These are phyloP conservation scores for Setomelanomma holmii DNA, from an alignment of 2,329 filamentous ascomycete genomes.

Conservation along the genomic window DNA sequence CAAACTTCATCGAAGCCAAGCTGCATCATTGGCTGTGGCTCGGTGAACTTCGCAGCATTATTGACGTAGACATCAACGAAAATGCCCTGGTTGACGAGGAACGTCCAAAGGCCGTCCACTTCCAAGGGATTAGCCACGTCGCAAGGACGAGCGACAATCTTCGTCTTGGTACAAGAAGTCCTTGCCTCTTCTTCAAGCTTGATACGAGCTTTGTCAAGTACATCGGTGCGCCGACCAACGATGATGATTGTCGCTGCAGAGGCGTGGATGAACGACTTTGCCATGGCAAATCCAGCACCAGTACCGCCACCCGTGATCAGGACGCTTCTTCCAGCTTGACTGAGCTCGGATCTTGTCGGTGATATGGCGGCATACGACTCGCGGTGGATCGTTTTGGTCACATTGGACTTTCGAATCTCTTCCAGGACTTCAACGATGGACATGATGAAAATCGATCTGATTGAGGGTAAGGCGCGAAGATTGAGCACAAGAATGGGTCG, in stretches of 20 bases:
- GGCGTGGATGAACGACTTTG: slow-evolving; percentile 52
- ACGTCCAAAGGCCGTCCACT: slow-evolving; percentile 8
- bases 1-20: slow-evolving; percentile 10
- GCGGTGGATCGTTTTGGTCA: slow-evolving; percentile 19
- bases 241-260: slow-evolving; percentile 53
- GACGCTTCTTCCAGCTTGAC: slow-evolving; percentile 23
- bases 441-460: background rate
- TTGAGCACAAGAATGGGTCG: too few relatives aligned
- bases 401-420: slow-evolving; percentile 5
- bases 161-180: background rate
- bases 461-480: too few relatives aligned
- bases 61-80: slow-evolving; percentile 12
- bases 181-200: background rate
- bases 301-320: slow-evolving; percentile 51
- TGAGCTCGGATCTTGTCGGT: slow-evolving; percentile 34
- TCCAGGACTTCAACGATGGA: background rate
- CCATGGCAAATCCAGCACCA: slow-evolving; percentile 55
- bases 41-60: slow-evolving; percentile 12
- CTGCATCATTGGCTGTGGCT: background rate
- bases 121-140: slow-evolving; percentile 8
- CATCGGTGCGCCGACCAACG: slow-evolving; percentile 46
- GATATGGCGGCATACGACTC: slow-evolving; percentile 36
- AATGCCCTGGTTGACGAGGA: slow-evolving; percentile 1
- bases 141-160: slow-evolving; percentile 5
- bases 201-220: slow-evolving; percentile 1